Base-by-base conservation (phyloP, 441 rosid genomes). In the Breynia disticha region DNA sequence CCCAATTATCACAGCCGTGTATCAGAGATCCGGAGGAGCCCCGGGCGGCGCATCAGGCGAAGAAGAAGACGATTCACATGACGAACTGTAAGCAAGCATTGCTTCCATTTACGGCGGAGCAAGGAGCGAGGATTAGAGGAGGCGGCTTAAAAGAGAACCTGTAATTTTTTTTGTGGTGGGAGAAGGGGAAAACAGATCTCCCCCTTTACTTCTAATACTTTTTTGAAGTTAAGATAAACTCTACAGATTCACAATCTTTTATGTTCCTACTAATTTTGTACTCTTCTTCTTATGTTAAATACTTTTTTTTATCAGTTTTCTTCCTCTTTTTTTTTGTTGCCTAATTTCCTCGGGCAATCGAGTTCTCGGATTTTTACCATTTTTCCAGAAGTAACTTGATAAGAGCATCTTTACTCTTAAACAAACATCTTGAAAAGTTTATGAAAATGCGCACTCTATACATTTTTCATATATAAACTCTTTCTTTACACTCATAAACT, bases 21-120 rank as follows among this genome's bases (percentile, higher is more conserved):
- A 90, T 62, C 96, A 90, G 61, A 80, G 89, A 46, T 79, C 93
- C 0, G 98, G 96, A 4, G 96, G 93, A n/a, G 85, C 87, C 24
- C 80, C 88, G 0, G 95, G 85, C 2, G 87, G 76, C 13, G 89
- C 70, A 19, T 58, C 79, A 7, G 52, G 81, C 0, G 78, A 60
- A 0, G 76, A 79, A 0, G 96, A 90, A 0, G 97, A 85, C 12
- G 93, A 83, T n/a, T 64, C 82, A 1, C 96, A 80, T 52, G 98
- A 87, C 22, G 98, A 90, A 56, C 93, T 90, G 20, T 90, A 65
- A 69, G 52, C 16, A 45, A 43, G 22, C 35, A 0, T 60, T 32
- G 22, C 13, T 59, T 63, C 60, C 47, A 35, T 69, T 24, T 11
- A 19, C 52, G 38, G 14, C 48, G 20, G 39, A 32, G 49, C 42